Base-by-base conservation (phyloP, 2,329 filamentous ascomycete genomes). In the Colletotrichum sojae region DNA sequence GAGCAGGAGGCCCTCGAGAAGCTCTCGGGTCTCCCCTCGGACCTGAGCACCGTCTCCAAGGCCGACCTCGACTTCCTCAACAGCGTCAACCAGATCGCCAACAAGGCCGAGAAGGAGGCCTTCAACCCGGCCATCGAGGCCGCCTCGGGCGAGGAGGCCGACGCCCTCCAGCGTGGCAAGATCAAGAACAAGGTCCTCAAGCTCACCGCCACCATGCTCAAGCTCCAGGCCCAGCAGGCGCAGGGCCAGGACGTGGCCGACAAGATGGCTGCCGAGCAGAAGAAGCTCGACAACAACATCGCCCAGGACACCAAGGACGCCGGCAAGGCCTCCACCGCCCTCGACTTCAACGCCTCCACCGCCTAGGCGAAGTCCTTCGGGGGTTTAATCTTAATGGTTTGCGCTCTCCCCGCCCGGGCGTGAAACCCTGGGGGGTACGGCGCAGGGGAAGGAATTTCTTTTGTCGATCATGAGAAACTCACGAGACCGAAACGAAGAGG, bases 151-250 rank as follows among this genome's bases (percentile, higher is more conserved):
- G 81, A 78, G 54, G 82, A 78, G 46, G 84, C 82, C 3, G 81
- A 81, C 22, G 85, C 86, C 57, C 81, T 89, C 13, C 78, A 84
- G 83, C 80, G 82, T 61, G 86, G 86, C 74, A 88, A 89, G 79
- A 88, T 84, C 69, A 87, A 87, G 83, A 89, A 88, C 83, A 89
- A 89, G 80, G 85, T 89, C 16, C 77, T 89, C 60, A 89, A 89
- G 79, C 79, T 89, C 71, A 84, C 83, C 46, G 84, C 86, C 31
- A 84, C 84, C 59, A 78, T 87, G 39, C 76, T 88, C 36, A 80
- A 83, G 72, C 83, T 89, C 9, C 78, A 83, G 75, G 81, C 85
- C 43, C 78, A 88, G 70, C 77, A 82, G 63, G 87, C 86, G 0
- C 84, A 88, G 71, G 87, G 87, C 22, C 64, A 82, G 16, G 81